Evolutionary conservation across 1,284 basidiomycete species (phyloP).

Genomic region (Trametes versicolor): DNA sequence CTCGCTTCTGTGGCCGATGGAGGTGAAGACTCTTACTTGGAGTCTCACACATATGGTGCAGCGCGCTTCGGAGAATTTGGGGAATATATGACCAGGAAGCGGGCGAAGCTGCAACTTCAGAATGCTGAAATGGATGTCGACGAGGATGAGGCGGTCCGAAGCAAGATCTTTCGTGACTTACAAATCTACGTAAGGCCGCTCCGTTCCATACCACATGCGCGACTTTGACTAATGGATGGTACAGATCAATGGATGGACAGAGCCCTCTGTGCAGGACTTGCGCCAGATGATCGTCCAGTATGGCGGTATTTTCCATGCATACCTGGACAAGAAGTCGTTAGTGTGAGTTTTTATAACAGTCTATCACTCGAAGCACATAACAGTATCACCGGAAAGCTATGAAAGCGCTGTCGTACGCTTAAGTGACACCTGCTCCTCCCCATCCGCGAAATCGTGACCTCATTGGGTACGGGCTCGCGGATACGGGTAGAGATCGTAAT

Average conservation of each 20-base stretch:
- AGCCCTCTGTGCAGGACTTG: slow-evolving; percentile 88
- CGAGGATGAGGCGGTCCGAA: slow-evolving; percentile 40
- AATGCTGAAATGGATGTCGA: slow-evolving; percentile 65
- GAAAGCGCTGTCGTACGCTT: no score
- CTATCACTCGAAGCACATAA: no score
- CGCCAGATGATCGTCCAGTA: slow-evolving; percentile 83
- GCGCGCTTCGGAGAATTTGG: slow-evolving; percentile 86
- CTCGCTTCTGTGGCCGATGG: slow-evolving; percentile 34
- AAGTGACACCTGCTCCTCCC: no score
- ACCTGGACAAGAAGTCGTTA: slow-evolving; percentile 80
- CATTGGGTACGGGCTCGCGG: no score
- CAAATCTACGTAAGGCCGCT: slow-evolving; percentile 77
- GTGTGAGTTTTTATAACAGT: slow-evolving; percentile 62
- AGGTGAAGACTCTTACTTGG: slow-evolving; percentile 32
- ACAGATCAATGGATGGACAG: slow-evolving; percentile 92
- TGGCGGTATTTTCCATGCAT: slow-evolving; percentile 87
- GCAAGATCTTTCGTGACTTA: slow-evolving; percentile 76
- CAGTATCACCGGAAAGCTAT: no score
- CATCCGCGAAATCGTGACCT: no score
- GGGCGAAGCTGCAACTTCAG: slow-evolving; percentile 90
- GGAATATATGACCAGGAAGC: slow-evolving; percentile 91
- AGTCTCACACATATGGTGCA: slow-evolving; percentile 73
- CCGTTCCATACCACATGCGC: neutral
- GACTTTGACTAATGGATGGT: neutral
- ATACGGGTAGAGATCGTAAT: no score